Evolutionary conservation across 2,329 filamentous ascomycete genomes (phyloP).

Genomic region (Penicillium sp.): DNA sequence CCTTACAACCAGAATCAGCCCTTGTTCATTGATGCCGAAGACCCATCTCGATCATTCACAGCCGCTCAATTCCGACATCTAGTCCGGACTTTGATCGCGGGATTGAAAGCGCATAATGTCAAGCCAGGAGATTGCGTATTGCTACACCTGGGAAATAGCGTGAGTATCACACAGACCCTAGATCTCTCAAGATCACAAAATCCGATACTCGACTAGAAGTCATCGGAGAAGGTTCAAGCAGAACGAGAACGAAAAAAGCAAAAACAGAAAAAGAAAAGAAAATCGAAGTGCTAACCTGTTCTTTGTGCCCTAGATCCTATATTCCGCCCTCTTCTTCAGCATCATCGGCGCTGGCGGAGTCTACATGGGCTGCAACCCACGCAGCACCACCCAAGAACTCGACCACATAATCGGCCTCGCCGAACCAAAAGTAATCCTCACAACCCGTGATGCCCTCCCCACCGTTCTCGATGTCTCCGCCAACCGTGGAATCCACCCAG

Average conservation of each 20-base stretch:
- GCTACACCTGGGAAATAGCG: slow-evolving; percentile 43
- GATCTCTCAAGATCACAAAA: not conserved
- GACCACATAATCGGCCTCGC: slow-evolving; percentile 46
- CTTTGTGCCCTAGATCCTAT: slow-evolving; percentile 32
- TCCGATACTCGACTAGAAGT: not conserved
- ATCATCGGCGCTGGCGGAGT: slow-evolving; percentile 48
- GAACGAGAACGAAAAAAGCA: not conserved
- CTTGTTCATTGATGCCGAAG: slow-evolving; percentile 44
- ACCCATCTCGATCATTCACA: slow-evolving; percentile 38
- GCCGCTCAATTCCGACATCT: slow-evolving; percentile 34
- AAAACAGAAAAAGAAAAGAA: slow-evolving; percentile 3
- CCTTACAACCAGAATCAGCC: slow-evolving; percentile 38
- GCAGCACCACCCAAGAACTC: slow-evolving; percentile 47
- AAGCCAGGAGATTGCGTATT: slow-evolving; percentile 44
- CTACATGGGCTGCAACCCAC: slow-evolving; percentile 52
- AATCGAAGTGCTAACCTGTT: slow-evolving; percentile 17
- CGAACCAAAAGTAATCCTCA: slow-evolving; percentile 47
- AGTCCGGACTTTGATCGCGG: slow-evolving; percentile 41
- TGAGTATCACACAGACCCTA: slow-evolving; percentile 24
- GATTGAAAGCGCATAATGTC: slow-evolving; percentile 39
- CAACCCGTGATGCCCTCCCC: slow-evolving; percentile 38
- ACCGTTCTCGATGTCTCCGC: slow-evolving; percentile 36
- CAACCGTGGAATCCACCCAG: slow-evolving; percentile 30
- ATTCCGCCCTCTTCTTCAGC: slow-evolving; percentile 38
- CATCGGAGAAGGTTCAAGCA: not conserved